These are phyloP conservation scores for Kernera saxatilis DNA, from an alignment of 345 rosid species.

Conservation along the genomic window DNA sequence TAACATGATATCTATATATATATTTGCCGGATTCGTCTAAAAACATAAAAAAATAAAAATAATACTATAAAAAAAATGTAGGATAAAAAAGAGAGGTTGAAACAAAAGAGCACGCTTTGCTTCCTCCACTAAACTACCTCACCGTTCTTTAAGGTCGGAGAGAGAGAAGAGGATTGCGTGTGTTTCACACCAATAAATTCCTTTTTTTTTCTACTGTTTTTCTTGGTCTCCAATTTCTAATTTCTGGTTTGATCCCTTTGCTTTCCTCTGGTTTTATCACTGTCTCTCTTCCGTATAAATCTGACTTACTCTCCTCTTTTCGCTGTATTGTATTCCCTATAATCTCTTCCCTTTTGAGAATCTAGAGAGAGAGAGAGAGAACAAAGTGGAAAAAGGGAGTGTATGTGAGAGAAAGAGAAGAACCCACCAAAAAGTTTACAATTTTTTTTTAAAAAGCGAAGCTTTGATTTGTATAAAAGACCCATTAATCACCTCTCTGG, in stretches of 20 bases:
- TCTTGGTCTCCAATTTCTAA: constrained; percentile 8
- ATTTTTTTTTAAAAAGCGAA: constrained; percentile 24
- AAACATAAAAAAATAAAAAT: too few species aligned
- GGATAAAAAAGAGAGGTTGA: not conserved
- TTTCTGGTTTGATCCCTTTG: not conserved
- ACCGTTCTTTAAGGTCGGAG: constrained; percentile 25
- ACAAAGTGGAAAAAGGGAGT: not conserved
- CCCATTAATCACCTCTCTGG: not conserved
- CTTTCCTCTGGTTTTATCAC: constrained; percentile 17
- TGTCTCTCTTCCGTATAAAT: constrained; percentile 5
- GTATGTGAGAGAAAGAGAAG: constrained; percentile 3
- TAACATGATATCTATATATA: too few species aligned
- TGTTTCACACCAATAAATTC: constrained; percentile 23
- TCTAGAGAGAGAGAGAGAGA: constrained; percentile 5
- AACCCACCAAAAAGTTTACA: constrained; percentile 27
- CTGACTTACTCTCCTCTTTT: constrained; percentile 1
- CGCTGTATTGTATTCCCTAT: not conserved
- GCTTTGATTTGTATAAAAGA: constrained; percentile 27
- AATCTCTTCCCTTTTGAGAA: not conserved
- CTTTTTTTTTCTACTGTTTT: constrained; percentile 13
- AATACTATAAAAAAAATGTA: too few species aligned
- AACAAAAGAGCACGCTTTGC: constrained; percentile 44
- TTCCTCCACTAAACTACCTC: constrained; percentile 46
- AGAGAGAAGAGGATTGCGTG: constrained; percentile 47
- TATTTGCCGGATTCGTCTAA: too few species aligned